These are phyloP conservation scores for Dioscorea alata DNA, from an alignment of 106 monocot species.

Conservation along the genomic window DNA sequence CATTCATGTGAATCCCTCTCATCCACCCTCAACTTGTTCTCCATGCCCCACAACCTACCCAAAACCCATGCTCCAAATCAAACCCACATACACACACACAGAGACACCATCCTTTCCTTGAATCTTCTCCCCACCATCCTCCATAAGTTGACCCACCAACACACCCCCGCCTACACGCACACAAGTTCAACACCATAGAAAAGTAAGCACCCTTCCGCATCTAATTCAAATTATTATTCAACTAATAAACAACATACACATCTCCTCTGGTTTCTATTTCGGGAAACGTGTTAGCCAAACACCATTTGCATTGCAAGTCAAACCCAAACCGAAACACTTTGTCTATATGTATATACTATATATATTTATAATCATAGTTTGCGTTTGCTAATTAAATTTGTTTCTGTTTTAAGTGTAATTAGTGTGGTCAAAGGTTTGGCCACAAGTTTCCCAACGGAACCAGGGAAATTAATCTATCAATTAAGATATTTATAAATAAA, in stretches of 20 bases:
- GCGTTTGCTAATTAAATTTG: too few relatives aligned
- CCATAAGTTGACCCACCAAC: background rate
- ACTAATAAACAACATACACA: background rate
- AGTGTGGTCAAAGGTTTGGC: too few relatives aligned
- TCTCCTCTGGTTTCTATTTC: background rate
- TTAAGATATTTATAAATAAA: too few relatives aligned
- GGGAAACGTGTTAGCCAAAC: too few relatives aligned
- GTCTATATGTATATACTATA: too few relatives aligned
- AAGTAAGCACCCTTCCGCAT: too few relatives aligned
- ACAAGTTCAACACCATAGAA: background rate
- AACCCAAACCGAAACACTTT: too few relatives aligned
- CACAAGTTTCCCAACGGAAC: too few relatives aligned
- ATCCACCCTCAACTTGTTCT: background rate
- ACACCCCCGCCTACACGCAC: background rate
- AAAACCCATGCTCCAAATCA: background rate
- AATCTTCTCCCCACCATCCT: background rate
- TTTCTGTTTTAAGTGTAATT: too few relatives aligned
- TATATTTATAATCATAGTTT: too few relatives aligned
- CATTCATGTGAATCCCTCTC: slow-evolving; percentile 2
- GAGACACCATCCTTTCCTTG: background rate
- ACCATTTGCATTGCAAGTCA: too few relatives aligned
- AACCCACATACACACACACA: background rate
- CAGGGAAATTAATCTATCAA: too few relatives aligned
- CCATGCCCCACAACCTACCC: background rate
- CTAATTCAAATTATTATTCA: background rate